Conservation (phyloP, 176 grass and related monocot genomes). For the Carex myosuroides region DNA sequence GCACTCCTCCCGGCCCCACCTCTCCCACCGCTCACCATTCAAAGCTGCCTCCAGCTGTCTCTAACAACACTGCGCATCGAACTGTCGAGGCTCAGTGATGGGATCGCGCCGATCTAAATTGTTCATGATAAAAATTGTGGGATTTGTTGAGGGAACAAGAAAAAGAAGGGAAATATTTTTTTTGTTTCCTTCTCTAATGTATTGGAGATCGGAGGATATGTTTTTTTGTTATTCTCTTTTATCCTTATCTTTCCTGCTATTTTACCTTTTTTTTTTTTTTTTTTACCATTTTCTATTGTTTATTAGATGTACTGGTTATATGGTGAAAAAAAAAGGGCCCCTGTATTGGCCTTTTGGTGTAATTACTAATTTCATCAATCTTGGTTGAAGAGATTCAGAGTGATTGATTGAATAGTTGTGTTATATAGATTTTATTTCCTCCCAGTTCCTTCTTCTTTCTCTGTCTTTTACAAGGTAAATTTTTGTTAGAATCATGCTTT, state of each 20-base stretch:
- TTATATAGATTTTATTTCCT: neutral
- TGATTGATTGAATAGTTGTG: neutral
- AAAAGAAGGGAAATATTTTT: slow-evolving; percentile 9
- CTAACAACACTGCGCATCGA: slow-evolving; percentile 19
- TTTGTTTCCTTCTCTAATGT: neutral
- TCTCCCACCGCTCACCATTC: slow-evolving; percentile 6
- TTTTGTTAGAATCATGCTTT: neutral
- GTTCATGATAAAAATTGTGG: neutral
- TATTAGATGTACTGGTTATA: slow-evolving; percentile 1
- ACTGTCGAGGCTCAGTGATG: slow-evolving; percentile 60
- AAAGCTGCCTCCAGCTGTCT: slow-evolving; percentile 9
- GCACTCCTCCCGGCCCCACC: slow-evolving; percentile 1
- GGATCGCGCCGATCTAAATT: neutral
- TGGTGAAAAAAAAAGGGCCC: neutral
- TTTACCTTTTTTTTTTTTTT: neutral
- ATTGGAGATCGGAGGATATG: neutral
- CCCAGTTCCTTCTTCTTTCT: neutral
- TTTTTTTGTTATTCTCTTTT: slow-evolving; percentile 13
- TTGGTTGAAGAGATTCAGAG: neutral
- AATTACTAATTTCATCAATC: slow-evolving; percentile 1
- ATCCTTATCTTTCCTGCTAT: neutral
- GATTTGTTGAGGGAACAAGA: neutral
- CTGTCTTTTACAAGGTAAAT: neutral
- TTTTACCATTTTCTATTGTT: neutral
- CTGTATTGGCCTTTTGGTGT: neutral